phyloP scores from a whole-genome alignment of 2,329 filamentous ascomycete genomes.

The Penicillium sp. region DNA sequence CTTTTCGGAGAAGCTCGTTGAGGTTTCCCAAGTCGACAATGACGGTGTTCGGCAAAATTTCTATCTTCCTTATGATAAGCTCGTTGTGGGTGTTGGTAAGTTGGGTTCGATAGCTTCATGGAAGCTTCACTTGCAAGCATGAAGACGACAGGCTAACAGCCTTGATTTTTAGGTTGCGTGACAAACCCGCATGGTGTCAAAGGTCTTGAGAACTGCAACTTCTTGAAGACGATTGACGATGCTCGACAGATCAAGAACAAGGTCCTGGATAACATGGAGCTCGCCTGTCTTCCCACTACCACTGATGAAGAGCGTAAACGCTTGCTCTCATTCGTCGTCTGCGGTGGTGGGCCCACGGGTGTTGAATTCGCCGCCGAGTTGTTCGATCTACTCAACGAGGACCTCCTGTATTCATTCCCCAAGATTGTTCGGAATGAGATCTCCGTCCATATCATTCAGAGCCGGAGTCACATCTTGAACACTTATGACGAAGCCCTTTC shows the following conservation, averaged over 20 bases:
- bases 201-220: conserved; percentile 88
- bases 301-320: conserved; percentile 81
- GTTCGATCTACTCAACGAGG: conserved; percentile 94
- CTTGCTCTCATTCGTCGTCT: conserved; percentile 91
- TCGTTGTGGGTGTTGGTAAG: conserved; percentile 78
- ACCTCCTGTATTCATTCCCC: conserved; percentile 79
- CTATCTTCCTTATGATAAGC: conserved; percentile 96
- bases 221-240: conserved; percentile 92
- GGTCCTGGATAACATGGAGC: conserved; percentile 84
- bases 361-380: conserved; percentile 97
- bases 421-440: conserved; percentile 93
- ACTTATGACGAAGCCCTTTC: conserved; percentile 96
- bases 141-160: conserved; percentile 5
- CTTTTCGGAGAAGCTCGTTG: conserved; percentile 86
- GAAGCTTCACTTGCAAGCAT: not conserved
- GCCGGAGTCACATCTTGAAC: conserved; percentile 90
- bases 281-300: conserved; percentile 89
- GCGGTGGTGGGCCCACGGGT: conserved; percentile 90
- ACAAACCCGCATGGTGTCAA: conserved; percentile 96
- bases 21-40: conserved; percentile 71
- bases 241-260: conserved; percentile 85
- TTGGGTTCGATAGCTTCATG: not conserved
- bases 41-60: conserved; percentile 74
- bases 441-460: conserved; percentile 95
- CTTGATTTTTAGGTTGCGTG: conserved; percentile 59